A percentile compares a stretch with the other conserved stretches of the same genome.
Conservation (phyloP, 805 yeast species). For the Monosporozyma yasuniensis region DNA sequence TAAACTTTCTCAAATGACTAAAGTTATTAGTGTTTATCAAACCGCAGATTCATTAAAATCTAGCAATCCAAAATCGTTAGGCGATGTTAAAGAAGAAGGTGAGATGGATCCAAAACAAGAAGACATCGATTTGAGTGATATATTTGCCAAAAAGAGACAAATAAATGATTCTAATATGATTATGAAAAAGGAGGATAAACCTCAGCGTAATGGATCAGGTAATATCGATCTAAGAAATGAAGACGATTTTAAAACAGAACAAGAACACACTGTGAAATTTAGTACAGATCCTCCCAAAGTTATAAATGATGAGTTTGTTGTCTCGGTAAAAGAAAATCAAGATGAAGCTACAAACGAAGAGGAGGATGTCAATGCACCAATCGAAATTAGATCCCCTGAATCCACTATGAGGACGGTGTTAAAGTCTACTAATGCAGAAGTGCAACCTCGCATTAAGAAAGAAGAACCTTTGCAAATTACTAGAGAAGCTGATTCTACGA, state of each 20-base stretch:
- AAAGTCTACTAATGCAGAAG: background rate
- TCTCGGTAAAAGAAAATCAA: background rate
- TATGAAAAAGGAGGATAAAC: background rate
- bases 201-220: background rate
- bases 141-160: slow-evolving; percentile 12
- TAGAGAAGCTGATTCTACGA: background rate
- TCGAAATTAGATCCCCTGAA: background rate
- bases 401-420: background rate
- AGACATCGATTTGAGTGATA: slow-evolving; percentile 22
- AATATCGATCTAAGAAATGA: background rate
- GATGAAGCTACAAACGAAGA: background rate
- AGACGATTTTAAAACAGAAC: slow-evolving; percentile 2
- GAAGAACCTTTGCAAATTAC: background rate
- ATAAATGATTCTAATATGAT: background rate
- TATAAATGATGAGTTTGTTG: slow-evolving; percentile 10
- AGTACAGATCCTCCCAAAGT: slow-evolving; percentile 21
- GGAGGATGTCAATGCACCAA: background rate
- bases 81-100: background rate
- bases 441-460: background rate
- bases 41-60: background rate
- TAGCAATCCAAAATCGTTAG: background rate
- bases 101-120: slow-evolving; percentile 9
- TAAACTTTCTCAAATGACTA: slow-evolving; percentile 28
- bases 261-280: slow-evolving; percentile 23
- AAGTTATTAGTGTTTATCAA: slow-evolving; percentile 27